A percentile compares a stretch with the other conserved stretches of the same genome.
Evolutionary conservation across 345 rosid species (phyloP).

Genomic region (Hevea brasiliensis): DNA sequence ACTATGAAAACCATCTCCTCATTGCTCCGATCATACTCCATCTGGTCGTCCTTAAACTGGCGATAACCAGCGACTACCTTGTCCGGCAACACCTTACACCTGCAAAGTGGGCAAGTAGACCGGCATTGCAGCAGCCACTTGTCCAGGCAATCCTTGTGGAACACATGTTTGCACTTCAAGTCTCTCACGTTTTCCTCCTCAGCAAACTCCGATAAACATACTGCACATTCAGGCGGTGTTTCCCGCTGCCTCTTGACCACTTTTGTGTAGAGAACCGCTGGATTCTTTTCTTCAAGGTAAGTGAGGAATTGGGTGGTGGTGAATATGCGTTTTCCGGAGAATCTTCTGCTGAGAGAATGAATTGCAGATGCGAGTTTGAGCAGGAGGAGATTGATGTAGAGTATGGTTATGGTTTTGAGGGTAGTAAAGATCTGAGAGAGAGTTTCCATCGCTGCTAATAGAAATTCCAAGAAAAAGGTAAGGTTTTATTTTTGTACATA

Average conservation of each 20-base stretch:
- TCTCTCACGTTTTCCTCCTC: slow-evolving; percentile 46
- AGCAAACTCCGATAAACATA: slow-evolving; percentile 42
- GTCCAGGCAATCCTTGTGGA: slow-evolving; percentile 56
- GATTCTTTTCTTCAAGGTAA: slow-evolving; percentile 39
- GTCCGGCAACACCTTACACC: slow-evolving; percentile 41
- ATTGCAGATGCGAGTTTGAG: slow-evolving; percentile 26
- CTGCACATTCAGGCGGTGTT: slow-evolving; percentile 29
- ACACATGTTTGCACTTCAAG: slow-evolving; percentile 43
- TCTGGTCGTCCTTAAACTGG: slow-evolving; percentile 13
- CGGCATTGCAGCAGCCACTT: slow-evolving; percentile 41
- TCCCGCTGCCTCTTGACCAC: neutral
- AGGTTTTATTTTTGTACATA: neutral
- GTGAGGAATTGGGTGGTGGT: slow-evolving; percentile 37
- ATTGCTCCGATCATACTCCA: slow-evolving; percentile 29
- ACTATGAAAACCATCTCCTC: slow-evolving; percentile 38
- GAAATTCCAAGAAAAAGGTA: neutral
- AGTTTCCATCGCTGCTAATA: slow-evolving; percentile 38
- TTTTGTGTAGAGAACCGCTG: slow-evolving; percentile 28
- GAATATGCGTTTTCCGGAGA: slow-evolving; percentile 8
- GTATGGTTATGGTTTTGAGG: slow-evolving; percentile 24
- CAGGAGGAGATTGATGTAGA: slow-evolving; percentile 37
- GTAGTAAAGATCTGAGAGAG: slow-evolving; percentile 32
- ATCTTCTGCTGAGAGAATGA: slow-evolving; percentile 27
- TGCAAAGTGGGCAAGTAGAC: slow-evolving; percentile 48
- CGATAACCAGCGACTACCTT: slow-evolving; percentile 31